Evolutionary conservation across 1,139 yeast genomes (phyloP), one percentile per base, ranked within the genome.

Genomic region (Scheffersomyces titani): DNA sequence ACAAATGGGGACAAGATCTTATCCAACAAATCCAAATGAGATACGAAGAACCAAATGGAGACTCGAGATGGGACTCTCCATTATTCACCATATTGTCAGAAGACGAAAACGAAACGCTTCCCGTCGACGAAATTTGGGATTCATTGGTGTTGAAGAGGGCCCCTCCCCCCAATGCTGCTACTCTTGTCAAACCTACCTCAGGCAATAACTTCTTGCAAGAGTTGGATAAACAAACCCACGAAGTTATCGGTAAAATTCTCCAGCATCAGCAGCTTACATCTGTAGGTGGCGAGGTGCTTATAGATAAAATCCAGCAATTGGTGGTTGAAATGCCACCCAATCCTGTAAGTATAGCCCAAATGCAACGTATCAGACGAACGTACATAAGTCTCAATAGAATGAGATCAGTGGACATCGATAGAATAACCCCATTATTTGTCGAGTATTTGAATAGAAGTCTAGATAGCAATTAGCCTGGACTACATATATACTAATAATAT

Each of bases 21-120:
- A 77, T 93, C 52, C 81, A 81, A 21, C 94, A 89, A 55, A 74
- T 94, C 60, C 82, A 86, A 5, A 90, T 92, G 86, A 74, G 99
- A 61, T 96, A 88, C 67, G 99, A 94, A 71, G 99, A 94, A 70
- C 99, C 99, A 0, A 90, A 91, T 66, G 87, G 87, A 20, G 84
- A 85, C 67, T 85, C 89, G 47, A 78, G 98, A 59, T 94, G 99
- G 99, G 99, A 94, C 69, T 86, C 97, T 4, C 99, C 99, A 2
- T 74, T 93, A 60, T 89, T 92, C 69, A 85, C 91, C 0, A 72
- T 91, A 1, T 82, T 87, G 2, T 82, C 86, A 50, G 87, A 84
- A 51, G 87, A 87, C 58, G 76, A 74, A n/a, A 70, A 75, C 5
- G 82, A 79, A 57, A 57, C 53, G 13, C 65, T 90, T 16, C 92